A percentile compares a stretch with the other conserved stretches of the same genome.
These are phyloP conservation scores for Bacidia gigantensis DNA, from an alignment of 495 filamentous ascomycete species.

Conservation along the genomic window DNA sequence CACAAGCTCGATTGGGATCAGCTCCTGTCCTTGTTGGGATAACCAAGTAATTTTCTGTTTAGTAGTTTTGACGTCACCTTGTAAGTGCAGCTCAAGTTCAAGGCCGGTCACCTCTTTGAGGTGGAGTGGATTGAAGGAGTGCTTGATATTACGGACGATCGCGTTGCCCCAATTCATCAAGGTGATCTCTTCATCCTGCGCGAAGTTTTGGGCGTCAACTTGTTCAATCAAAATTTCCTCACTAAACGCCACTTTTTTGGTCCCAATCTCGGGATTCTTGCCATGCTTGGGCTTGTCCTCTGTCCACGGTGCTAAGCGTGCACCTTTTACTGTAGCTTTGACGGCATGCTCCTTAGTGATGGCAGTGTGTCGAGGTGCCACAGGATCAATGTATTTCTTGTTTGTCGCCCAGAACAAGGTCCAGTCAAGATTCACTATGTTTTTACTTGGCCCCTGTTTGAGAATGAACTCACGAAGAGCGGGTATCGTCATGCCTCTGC, in stretches of 20 bases:
- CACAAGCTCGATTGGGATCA: slow-evolving; percentile 70
- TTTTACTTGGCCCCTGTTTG: slow-evolving; percentile 79
- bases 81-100: slow-evolving; percentile 66
- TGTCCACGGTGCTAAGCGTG: slow-evolving; percentile 46
- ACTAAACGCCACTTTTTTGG: slow-evolving; percentile 70
- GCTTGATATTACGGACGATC: slow-evolving; percentile 59
- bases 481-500: slow-evolving; percentile 82
- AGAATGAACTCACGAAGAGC: slow-evolving; percentile 86
- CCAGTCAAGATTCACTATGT: slow-evolving; percentile 87
- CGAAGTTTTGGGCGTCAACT: slow-evolving; percentile 68
- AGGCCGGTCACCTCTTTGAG: slow-evolving; percentile 43
- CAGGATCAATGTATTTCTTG: slow-evolving; percentile 88
- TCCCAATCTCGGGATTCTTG: slow-evolving; percentile 74
- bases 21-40: slow-evolving; percentile 54
- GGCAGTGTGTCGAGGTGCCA: slow-evolving; percentile 74
- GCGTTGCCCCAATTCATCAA: slow-evolving; percentile 96
- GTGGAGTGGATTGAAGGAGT: slow-evolving; percentile 36
- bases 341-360: slow-evolving; percentile 54
- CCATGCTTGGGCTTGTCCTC: slow-evolving; percentile 72
- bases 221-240: slow-evolving; percentile 66
- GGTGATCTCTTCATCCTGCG: slow-evolving; percentile 79
- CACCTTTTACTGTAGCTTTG: slow-evolving; percentile 54
- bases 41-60: slow-evolving; percentile 94
- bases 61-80: slow-evolving; percentile 86
- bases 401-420: slow-evolving; percentile 84